Base-by-base conservation (phyloP, 169 alveolate genomes). In the Eimeria sp. region DNA sequence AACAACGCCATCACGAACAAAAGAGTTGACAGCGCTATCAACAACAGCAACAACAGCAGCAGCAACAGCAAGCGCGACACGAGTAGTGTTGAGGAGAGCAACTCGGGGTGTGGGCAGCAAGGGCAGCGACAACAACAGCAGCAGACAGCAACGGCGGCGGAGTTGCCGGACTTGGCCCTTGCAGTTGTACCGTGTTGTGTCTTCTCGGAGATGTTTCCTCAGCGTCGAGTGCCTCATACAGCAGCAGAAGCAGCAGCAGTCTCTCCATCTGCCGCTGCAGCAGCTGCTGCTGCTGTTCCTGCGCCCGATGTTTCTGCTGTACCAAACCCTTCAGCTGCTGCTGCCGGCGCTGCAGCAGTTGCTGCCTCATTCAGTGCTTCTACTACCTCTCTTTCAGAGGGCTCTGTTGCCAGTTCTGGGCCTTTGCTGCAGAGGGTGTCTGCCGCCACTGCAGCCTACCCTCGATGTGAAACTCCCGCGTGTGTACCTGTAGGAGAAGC, bases 121-220 rank as follows among this genome's bases (percentile, higher is more conserved):
- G 47, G 45, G 18, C 67, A 78, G 70, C 25, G 16, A 13, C 63
- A 5, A 10, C 87, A 51, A 73, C 73, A 54, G 76, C 92, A 84
- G 92, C 92, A 84, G 51, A 40, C 5, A 27, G 94, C 27, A 13
- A 27, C 54, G n/a, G 61, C 27, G n/a, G 94, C 63, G 40, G 83
- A 16, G 54, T 47, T 14, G 51, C 67, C 65, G 16, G 94, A 45
- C 16, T 18, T 63, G 94, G 83, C 67, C 11, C 58, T 87, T 34
- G 94, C 94, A 4, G 82, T 87, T 65, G 83, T 87, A 5, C 94
- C 94, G 3, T 87, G 94, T 67, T 87, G 94, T 49, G 94, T 87
- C 57, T 87, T 87, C 82, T 61, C 83, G 27, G 83, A 87, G 47
- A 61, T 40, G 27, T 87, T 87, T 73, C 94, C 94, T 40, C 27